phyloP scores from a whole-genome alignment of 2,329 filamentous ascomycete genomes.

The Setomelanomma holmii region DNA sequence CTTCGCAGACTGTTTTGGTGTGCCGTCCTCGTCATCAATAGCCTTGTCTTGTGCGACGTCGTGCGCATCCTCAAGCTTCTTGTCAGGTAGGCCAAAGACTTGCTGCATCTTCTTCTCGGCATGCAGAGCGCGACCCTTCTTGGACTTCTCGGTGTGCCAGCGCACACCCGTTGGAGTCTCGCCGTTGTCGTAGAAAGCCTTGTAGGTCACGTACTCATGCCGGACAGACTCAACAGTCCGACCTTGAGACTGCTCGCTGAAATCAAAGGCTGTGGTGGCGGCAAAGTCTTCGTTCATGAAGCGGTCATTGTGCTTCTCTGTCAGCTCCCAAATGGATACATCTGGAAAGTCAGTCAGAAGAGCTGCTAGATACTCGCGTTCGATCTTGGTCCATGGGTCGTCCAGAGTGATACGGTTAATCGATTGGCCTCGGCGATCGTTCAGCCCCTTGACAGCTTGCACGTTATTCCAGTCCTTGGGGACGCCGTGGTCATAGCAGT shows the following conservation, averaged over 20 bases:
- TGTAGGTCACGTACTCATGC: conserved; percentile 32
- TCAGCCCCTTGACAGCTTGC: conserved; percentile 31
- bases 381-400: conserved; percentile 18
- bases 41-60: background rate
- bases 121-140: conserved; percentile 4
- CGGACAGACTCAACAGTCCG: conserved; percentile 38
- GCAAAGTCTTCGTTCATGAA: conserved; percentile 23
- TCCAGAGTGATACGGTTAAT: conserved; percentile 31
- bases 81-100: conserved; percentile 10
- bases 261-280: conserved; percentile 10
- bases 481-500: conserved; percentile 22
- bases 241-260: conserved; percentile 13
- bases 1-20: too few relatives aligned
- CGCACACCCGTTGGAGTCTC: conserved; percentile 11
- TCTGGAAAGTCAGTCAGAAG: conserved; percentile 20
- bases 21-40: background rate
- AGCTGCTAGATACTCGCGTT: conserved; percentile 27
- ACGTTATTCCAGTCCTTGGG: conserved; percentile 34
- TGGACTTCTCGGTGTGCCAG: conserved; percentile 11
- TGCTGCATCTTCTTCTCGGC: conserved; percentile 1
- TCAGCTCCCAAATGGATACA: conserved; percentile 33
- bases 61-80: conserved; percentile 9
- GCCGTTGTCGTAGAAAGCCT: conserved; percentile 29
- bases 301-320: conserved; percentile 32
- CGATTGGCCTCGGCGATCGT: conserved; percentile 33